These are phyloP conservation scores for Magnusiomyces magnusii DNA, from an alignment of 1,139 yeast species.

Conservation along the genomic window DNA sequence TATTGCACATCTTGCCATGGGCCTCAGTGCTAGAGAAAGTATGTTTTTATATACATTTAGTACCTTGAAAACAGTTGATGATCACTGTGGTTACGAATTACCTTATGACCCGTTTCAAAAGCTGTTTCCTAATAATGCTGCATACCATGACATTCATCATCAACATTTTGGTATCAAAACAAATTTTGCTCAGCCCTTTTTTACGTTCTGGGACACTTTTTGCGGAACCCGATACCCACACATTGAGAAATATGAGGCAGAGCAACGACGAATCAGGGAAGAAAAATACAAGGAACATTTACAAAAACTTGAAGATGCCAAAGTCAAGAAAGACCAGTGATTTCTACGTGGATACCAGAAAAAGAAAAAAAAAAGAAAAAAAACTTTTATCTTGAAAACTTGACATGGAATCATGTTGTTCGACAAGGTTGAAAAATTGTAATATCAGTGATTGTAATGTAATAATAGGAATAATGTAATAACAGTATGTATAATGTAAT, in stretches of 20 bases:
- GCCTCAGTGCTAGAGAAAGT: conserved; percentile 68
- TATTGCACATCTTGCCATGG: conserved; percentile 55
- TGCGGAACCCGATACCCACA: conserved; percentile 65
- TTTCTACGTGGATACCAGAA: too few relatives aligned
- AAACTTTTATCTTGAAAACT: too few relatives aligned
- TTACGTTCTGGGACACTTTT: conserved; percentile 81
- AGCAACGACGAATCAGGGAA: conserved; percentile 29
- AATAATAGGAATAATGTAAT: too few relatives aligned
- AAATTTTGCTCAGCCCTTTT: conserved; percentile 95
- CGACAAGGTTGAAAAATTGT: too few relatives aligned
- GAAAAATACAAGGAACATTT: too few relatives aligned
- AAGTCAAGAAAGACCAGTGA: too few relatives aligned
- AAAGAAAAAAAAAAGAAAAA: too few relatives aligned
- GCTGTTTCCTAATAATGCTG: conserved; percentile 88
- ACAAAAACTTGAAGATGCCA: too few relatives aligned
- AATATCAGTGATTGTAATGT: too few relatives aligned
- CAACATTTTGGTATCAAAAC: conserved; percentile 92
- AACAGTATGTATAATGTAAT: too few relatives aligned
- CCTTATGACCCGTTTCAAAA: conserved; percentile 88
- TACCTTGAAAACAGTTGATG: conserved; percentile 94
- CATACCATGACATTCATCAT: conserved; percentile 95
- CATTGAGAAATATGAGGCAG: conserved; percentile 30
- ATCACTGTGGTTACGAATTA: conserved; percentile 91
- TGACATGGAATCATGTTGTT: too few relatives aligned
- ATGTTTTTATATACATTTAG: conserved; percentile 72